Percentiles rank a stretch among this genome's conserved stretches.
Conservation (phyloP, 352 stramenopile genomes). For the Globisporangium solare region DNA sequence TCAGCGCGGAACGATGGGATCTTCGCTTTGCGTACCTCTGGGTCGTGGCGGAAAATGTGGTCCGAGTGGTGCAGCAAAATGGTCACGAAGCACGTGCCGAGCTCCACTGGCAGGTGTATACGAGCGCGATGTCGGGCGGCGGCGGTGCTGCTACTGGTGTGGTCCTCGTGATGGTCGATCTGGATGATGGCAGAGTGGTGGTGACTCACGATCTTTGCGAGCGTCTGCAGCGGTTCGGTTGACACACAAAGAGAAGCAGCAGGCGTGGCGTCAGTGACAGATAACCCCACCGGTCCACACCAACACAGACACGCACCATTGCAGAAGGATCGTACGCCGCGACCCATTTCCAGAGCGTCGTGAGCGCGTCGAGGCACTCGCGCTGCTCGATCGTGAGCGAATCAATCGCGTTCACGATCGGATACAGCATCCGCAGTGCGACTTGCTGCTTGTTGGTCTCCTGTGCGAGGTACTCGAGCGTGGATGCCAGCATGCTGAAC, state of each 20-base stretch:
- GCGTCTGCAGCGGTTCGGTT: slow-evolving; percentile 24
- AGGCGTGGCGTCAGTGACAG: neutral
- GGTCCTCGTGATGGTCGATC: slow-evolving; percentile 14
- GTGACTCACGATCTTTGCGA: slow-evolving; percentile 30
- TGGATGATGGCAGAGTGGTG: slow-evolving; percentile 41
- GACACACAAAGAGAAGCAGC: neutral
- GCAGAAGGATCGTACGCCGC: slow-evolving; percentile 29
- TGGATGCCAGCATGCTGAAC: slow-evolving; percentile 49
- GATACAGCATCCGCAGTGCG: slow-evolving; percentile 46
- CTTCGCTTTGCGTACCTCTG: slow-evolving; percentile 25
- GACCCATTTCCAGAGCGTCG: slow-evolving; percentile 48
- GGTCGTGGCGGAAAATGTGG: slow-evolving; percentile 67
- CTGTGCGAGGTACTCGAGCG: slow-evolving; percentile 54
- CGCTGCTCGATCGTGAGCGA: slow-evolving; percentile 62
- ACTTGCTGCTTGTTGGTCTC: slow-evolving; percentile 18
- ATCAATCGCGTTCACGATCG: slow-evolving; percentile 68
- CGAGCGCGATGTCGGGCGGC: neutral
- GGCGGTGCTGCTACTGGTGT: neutral
- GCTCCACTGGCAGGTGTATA: slow-evolving; percentile 7
- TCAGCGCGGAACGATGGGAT: neutral
- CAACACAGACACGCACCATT: slow-evolving; percentile 23
- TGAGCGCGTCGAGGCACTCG: slow-evolving; percentile 67
- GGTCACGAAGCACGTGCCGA: slow-evolving; percentile 56
- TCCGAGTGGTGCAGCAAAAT: slow-evolving; percentile 53
- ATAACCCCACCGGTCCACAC: neutral